A percentile compares a stretch with the other conserved stretches of the same genome.
Conservation (phyloP, 2,329 filamentous ascomycete species). For the Cytospora mali region DNA sequence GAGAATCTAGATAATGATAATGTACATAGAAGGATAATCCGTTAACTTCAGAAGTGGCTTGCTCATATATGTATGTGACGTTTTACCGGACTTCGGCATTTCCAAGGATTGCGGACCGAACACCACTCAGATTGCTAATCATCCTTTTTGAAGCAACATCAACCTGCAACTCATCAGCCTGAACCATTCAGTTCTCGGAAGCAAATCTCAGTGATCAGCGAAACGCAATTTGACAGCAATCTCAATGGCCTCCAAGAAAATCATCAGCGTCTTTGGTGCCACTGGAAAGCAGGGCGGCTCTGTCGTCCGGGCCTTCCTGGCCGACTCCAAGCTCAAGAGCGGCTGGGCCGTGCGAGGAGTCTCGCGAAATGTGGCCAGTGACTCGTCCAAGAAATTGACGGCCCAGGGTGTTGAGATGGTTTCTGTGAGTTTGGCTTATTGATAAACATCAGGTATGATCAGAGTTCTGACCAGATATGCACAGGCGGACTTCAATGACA, state of each 20-base stretch:
- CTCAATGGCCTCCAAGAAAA: conserved; percentile 37
- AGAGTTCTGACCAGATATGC: background rate
- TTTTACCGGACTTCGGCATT: no score
- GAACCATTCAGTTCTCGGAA: background rate
- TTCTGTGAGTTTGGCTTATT: conserved; percentile 36
- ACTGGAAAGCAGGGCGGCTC: conserved; percentile 64
- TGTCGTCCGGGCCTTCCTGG: conserved; percentile 47
- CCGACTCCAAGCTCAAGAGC: conserved; percentile 45
- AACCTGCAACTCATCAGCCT: no score
- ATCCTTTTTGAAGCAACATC: no score
- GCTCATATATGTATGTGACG: no score
- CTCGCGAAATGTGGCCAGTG: conserved; percentile 51
- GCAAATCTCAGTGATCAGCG: no score
- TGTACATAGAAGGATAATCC: no score
- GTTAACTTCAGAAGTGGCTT: no score
- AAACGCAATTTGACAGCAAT: background rate
- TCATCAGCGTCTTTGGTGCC: conserved; percentile 60
- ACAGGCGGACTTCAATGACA: conserved; percentile 53
- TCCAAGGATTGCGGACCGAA: no score
- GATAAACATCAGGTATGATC: no score
- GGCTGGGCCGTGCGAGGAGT: conserved; percentile 57
- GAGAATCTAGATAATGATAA: no score
- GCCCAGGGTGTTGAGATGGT: conserved; percentile 54
- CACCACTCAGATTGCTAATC: no score
- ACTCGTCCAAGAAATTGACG: conserved; percentile 47